A percentile compares a stretch with the other conserved stretches of the same genome.
Evolutionary conservation across 305 asterid species (phyloP).

Genomic region (Stenogyne calaminthoides): DNA sequence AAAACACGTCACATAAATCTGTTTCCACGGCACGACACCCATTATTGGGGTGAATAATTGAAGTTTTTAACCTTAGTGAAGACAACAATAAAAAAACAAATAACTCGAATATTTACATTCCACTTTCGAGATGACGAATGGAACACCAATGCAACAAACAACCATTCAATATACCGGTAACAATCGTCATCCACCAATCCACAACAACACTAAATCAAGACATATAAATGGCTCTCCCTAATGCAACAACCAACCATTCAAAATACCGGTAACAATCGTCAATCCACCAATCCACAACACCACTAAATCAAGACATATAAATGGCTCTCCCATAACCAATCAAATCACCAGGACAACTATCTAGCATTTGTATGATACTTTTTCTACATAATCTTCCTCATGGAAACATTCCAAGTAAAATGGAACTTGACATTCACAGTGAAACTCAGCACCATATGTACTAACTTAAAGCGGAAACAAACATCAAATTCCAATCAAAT

Average conservation of each 20-base stretch:
- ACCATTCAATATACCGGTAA: not conserved
- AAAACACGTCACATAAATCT: not conserved
- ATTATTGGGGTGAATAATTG: not conserved
- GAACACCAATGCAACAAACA: slow-evolving; percentile 1
- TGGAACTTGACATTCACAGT: not conserved
- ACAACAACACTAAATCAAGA: not conserved
- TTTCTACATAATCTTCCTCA: slow-evolving; percentile 3
- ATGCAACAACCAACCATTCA: not conserved
- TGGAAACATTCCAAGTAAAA: not conserved
- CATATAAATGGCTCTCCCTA: not conserved
- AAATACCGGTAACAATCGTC: not conserved
- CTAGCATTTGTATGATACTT: not conserved
- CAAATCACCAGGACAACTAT: not conserved
- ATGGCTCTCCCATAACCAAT: not conserved
- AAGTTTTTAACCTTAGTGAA: not conserved
- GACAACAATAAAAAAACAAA: slow-evolving; percentile 4
- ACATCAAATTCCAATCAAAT: slow-evolving; percentile 18
- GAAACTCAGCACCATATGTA: slow-evolving; percentile 1
- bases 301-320: not conserved
- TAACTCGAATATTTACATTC: not conserved
- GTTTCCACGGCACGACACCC: not conserved
- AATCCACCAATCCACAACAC: not conserved
- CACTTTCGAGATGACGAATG: not conserved
- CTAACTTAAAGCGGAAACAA: not conserved
- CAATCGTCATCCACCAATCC: not conserved